A percentile compares a stretch with the other conserved stretches of the same genome.
Conservation (phyloP, 352 stramenopile genomes). For the Aphanomyces euteiches region DNA sequence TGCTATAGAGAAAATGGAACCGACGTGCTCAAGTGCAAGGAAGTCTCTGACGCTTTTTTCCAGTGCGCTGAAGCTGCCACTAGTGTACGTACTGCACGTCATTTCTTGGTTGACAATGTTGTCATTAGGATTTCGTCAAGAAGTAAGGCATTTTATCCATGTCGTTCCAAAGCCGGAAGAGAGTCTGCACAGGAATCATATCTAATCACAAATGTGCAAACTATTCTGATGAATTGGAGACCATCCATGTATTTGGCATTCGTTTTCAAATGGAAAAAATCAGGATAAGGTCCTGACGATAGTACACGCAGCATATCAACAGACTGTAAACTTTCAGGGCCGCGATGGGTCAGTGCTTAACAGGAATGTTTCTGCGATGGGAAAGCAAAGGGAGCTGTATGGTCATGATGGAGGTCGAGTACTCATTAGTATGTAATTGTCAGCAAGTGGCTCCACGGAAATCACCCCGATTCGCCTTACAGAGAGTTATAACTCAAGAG, state of each 20-base stretch:
- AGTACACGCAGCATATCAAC: not conserved
- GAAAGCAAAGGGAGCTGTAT: not conserved
- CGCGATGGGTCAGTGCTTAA: not conserved
- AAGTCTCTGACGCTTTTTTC: slow-evolving; percentile 81
- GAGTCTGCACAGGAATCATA: too few species aligned
- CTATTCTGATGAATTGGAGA: too few species aligned
- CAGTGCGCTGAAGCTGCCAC: slow-evolving; percentile 75
- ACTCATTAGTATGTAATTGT: slow-evolving; percentile 30
- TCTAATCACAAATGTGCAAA: too few species aligned
- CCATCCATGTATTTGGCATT: too few species aligned
- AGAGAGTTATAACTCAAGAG: slow-evolving; percentile 32
- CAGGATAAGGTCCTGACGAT: not conserved
- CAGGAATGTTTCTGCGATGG: not conserved
- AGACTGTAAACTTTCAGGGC: too few species aligned
- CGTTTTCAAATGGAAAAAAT: too few species aligned
- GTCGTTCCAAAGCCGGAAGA: too few species aligned
- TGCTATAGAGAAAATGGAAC: slow-evolving; percentile 83
- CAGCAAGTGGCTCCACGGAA: slow-evolving; percentile 32
- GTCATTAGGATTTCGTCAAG: slow-evolving; percentile 28
- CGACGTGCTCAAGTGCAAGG: slow-evolving; percentile 78
- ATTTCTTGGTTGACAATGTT: not conserved
- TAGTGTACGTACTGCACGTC: slow-evolving; percentile 42
- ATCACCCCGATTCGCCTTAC: slow-evolving; percentile 32
- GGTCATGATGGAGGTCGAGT: not conserved
- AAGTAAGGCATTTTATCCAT: slow-evolving; percentile 9